phyloP scores from a whole-genome alignment of 1,284 basidiomycete genomes.

The Ustilago vetiveriae region DNA sequence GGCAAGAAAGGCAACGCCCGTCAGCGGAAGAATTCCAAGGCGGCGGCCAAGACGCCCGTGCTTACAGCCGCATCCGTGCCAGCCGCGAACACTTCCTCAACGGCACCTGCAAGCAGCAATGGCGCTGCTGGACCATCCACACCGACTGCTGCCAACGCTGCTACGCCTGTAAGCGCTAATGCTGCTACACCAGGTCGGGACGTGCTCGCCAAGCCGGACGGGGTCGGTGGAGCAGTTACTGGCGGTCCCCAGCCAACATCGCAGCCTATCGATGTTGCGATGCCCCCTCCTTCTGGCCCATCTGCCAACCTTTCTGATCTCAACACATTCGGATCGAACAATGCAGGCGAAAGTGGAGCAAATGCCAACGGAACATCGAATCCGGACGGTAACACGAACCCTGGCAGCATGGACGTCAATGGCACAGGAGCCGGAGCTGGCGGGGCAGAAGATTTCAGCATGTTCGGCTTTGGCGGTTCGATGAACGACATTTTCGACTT shows the following conservation, averaged over 20 bases:
- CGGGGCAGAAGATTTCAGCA: constrained; percentile 55
- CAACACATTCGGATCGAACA: constrained; percentile 10
- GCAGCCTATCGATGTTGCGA: constrained; percentile 30
- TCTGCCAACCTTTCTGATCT: constrained; percentile 18
- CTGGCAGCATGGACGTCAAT: constrained; percentile 6
- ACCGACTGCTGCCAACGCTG: constrained; percentile 42
- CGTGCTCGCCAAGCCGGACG: constrained; percentile 15
- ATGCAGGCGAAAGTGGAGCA: constrained; percentile 13
- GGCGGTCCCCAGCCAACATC: constrained; percentile 26
- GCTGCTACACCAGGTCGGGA: constrained; percentile 49
- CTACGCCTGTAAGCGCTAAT: constrained; percentile 47
- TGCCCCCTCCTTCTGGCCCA: constrained; percentile 40
- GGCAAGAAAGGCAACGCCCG: constrained; percentile 53
- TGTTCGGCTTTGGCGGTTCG: constrained; percentile 59
- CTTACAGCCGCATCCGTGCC: constrained; percentile 45
- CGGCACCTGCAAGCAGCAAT: constrained; percentile 16
- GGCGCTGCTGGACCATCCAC: constrained; percentile 36
- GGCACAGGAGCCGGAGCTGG: constrained; percentile 10
- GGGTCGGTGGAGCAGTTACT: neutral
- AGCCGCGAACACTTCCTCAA: constrained; percentile 7
- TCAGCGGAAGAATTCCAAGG: constrained; percentile 49
- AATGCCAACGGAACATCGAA: constrained; percentile 19
- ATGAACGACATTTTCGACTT: constrained; percentile 65
- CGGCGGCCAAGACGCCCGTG: constrained; percentile 48
- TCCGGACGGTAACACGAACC: constrained; percentile 7